Percentiles rank a stretch among this genome's conserved stretches.
Conservation (phyloP, 352 stramenopile species). For the Phytophthora tubulina region DNA sequence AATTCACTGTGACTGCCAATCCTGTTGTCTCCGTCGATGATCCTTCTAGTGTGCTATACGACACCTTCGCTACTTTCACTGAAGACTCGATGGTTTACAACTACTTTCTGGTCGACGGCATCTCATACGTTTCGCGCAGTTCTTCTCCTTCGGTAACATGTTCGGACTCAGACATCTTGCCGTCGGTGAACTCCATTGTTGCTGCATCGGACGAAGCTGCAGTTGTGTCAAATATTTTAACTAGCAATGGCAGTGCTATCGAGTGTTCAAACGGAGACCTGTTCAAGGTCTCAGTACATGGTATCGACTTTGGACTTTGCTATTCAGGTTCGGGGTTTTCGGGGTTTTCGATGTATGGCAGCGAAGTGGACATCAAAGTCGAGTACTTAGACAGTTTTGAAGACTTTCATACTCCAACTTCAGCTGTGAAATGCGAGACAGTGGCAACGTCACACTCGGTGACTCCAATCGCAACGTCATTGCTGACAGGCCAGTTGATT, state of each 20-base stretch:
- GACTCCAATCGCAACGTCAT: slow-evolving; percentile 1
- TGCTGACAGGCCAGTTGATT: slow-evolving; percentile 4
- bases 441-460: background rate
- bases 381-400: slow-evolving; percentile 12
- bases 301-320: slow-evolving; percentile 25
- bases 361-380: slow-evolving; percentile 25
- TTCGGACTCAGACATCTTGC: slow-evolving; percentile 1
- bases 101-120: slow-evolving; percentile 36
- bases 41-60: slow-evolving; percentile 33
- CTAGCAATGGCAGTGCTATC: slow-evolving; percentile 1
- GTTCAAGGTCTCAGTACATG: slow-evolving; percentile 20
- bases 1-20: slow-evolving; percentile 29
- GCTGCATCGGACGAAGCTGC: background rate
- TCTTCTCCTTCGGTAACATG: slow-evolving; percentile 3
- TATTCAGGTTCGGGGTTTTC: background rate
- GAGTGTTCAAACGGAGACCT: slow-evolving; percentile 1
- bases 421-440: background rate
- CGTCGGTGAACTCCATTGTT: slow-evolving; percentile 23
- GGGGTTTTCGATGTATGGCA: slow-evolving; percentile 25
- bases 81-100: slow-evolving; percentile 27
- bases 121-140: slow-evolving; percentile 22
- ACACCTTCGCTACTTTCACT: slow-evolving; percentile 25
- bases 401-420: background rate
- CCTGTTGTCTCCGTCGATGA: slow-evolving; percentile 21
- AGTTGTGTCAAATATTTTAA: slow-evolving; percentile 7